Percentiles rank a stretch among this genome's conserved stretches.
Evolutionary conservation across 257 asterid genomes (phyloP).

Genomic region (Solanum etuberosum): DNA sequence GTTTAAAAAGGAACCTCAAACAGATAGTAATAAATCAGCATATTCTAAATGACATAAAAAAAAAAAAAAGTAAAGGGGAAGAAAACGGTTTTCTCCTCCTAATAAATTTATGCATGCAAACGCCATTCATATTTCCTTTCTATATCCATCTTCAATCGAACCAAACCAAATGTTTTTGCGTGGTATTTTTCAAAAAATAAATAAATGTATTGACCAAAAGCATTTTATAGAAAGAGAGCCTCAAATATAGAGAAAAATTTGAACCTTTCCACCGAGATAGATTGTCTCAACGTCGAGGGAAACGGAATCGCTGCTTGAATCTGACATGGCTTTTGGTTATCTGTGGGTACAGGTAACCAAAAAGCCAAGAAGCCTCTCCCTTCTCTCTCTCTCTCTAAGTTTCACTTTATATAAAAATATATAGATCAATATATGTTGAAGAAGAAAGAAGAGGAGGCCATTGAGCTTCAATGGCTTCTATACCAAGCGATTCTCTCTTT

Average conservation of each 20-base stretch:
- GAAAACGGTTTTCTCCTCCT: background rate
- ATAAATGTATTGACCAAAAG: too few species aligned
- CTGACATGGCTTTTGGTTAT: conserved; percentile 31
- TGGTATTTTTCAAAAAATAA: background rate
- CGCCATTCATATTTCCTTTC: background rate
- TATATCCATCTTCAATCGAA: background rate
- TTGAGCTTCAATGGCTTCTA: conserved; percentile 18
- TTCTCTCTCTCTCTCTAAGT: background rate
- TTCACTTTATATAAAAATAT: background rate
- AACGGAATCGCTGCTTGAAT: conserved; percentile 22
- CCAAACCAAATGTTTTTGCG: background rate
- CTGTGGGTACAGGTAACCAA: background rate
- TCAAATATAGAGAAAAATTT: background rate
- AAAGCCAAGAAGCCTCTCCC: background rate
- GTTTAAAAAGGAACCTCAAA: background rate
- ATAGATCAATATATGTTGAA: background rate
- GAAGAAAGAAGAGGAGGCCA: conserved; percentile 1
- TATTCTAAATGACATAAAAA: background rate
- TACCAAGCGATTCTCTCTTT: conserved; percentile 19
- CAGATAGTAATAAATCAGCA: background rate
- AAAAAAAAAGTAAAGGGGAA: too few species aligned
- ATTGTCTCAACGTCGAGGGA: conserved; percentile 25
- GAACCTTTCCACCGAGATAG: conserved; percentile 41
- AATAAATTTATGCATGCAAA: background rate
- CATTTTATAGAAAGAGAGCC: too few species aligned